Evolutionary conservation across 2,329 filamentous ascomycete species (phyloP), one percentile per base, ranked within the genome.

Genomic region (Penicillium nordicum): DNA sequence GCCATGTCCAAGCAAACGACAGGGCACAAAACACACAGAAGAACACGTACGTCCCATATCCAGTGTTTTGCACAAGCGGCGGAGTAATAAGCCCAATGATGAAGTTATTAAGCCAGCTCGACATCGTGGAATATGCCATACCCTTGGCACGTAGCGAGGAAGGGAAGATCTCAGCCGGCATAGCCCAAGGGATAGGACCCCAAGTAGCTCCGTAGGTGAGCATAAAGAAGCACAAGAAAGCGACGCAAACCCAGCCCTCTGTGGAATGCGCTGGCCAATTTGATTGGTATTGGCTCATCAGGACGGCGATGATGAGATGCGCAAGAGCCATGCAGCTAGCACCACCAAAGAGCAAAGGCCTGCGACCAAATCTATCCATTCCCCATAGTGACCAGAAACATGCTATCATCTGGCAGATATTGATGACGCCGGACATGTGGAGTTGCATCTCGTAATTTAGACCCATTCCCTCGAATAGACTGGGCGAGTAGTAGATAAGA

Each of bases 21-120:
- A 82, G 61, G 7, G 78, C 62, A 51, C 76, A 79, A 54, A 81
- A 82, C 2, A 73, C 71, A 0, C 76, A 79, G 57, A 85, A 85
- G 72, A 85, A 84, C 47, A 82, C 71, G 61, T 84, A 85, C 4
- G 69, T 66, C 8, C 77, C 76, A 57, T 69, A 78, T 0, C 74
- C 74, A 0, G 74, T 84, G 50, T 81, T 81, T 53, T 80, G 74
- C 18, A 88, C 79, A 56, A 88, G 78, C 1, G 84, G 78, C 0
- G 85, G 85, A 0, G 84, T 86, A 9, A 86, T 79, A 67, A 87
- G 78, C 21, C 86, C 84, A 37, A 76, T 71, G 9, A 69, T 68
- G 53, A 76, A 76, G 55, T 75, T 74, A 57, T 71, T 72, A 6
- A 76, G 56, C 74, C 74, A 77, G 25, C 68, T 67, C 32, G 67